These are phyloP conservation scores for Colletotrichum sp. DNA, from an alignment of 2,329 filamentous ascomycete species.

Conservation along the genomic window DNA sequence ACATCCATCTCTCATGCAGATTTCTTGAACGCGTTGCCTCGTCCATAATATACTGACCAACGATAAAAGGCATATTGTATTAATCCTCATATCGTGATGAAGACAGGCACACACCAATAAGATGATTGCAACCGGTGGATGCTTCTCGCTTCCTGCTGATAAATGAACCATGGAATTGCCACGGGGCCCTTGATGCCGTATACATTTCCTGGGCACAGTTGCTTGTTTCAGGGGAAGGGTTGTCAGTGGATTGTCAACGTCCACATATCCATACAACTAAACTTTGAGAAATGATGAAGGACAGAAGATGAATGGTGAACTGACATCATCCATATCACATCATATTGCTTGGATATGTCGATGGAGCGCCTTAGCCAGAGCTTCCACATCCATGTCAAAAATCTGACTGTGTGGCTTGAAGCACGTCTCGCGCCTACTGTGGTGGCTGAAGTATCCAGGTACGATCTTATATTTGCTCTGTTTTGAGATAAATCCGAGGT, in stretches of 20 bases:
- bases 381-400: neutral
- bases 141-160: neutral
- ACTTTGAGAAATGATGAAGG: neutral
- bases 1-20: neutral
- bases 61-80: accelerated
- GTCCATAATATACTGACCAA: neutral
- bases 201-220: accelerated
- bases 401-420: accelerated
- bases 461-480: neutral
- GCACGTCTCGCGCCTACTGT: accelerated
- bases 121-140: neutral
- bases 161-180: neutral
- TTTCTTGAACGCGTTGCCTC: neutral
- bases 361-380: neutral
- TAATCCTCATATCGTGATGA: neutral
- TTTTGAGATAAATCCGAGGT: accelerated
- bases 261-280: accelerated
- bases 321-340: accelerated
- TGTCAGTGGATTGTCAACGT: neutral
- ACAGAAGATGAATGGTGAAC: neutral
- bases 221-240: accelerated
- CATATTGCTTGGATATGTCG: neutral
- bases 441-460: neutral
- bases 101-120: neutral
- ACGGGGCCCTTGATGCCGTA: neutral